Percentiles rank a stretch among this genome's conserved stretches.
These are phyloP conservation scores for Jackrogersella minutella DNA, from an alignment of 495 filamentous ascomycete genomes.

Conservation along the genomic window DNA sequence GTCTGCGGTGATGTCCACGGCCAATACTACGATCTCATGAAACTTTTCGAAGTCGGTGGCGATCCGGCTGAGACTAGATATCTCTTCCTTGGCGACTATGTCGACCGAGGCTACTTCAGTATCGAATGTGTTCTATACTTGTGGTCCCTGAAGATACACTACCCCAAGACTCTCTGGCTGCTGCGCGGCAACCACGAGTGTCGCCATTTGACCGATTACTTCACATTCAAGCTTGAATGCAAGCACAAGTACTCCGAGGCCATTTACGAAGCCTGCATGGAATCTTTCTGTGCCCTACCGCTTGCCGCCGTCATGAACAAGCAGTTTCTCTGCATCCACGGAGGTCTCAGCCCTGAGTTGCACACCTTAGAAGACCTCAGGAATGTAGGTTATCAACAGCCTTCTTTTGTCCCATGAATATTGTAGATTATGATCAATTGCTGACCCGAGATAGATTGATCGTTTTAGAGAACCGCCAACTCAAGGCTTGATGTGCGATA, in stretches of 20 bases:
- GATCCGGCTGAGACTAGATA: conserved; percentile 96
- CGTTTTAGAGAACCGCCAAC: conserved; percentile 97
- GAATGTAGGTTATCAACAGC: conserved; percentile 63
- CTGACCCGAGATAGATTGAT: conserved; percentile 73
- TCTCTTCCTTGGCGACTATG: conserved; percentile 96
- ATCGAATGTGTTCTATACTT: conserved; percentile 99
- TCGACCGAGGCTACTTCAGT: conserved; percentile 97
- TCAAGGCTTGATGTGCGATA: conserved; percentile 98
- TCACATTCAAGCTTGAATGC: conserved; percentile 99
- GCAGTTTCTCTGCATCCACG: conserved; percentile 98
- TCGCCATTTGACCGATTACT: conserved; percentile 98
- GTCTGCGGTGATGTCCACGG: conserved; percentile 98
- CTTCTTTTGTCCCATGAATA: neutral
- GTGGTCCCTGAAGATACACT: conserved; percentile 99
- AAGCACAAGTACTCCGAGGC: conserved; percentile 98
- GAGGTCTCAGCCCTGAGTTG: conserved; percentile 92
- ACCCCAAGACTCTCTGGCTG: conserved; percentile 96
- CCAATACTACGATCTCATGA: conserved; percentile 99
- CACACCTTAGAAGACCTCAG: conserved; percentile 95
- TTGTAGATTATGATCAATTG: conserved; percentile 16
- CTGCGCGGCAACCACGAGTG: conserved; percentile 98
- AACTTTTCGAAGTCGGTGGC: conserved; percentile 97
- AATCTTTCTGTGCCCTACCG: conserved; percentile 94
- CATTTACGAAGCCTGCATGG: conserved; percentile 97
- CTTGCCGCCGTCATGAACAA: conserved; percentile 99